Evolutionary conservation across 768 basidiomycete genomes (phyloP).

Genomic region (Termitomyces sp.): DNA sequence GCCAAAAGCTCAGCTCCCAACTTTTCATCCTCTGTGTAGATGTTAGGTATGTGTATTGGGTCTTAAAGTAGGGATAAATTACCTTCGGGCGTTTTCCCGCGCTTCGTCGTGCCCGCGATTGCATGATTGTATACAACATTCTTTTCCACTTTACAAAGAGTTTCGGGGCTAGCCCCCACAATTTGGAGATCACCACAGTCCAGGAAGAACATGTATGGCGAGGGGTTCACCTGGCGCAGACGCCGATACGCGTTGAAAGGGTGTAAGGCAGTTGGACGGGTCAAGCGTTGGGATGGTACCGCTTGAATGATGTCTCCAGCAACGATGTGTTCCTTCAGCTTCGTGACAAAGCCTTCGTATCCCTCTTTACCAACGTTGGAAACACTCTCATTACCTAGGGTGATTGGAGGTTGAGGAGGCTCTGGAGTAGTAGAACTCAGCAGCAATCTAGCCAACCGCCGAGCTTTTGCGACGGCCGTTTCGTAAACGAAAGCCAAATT

Average conservation of each 20-base stretch:
- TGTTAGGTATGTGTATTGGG: conserved; percentile 4
- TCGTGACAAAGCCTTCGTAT: conserved; percentile 88
- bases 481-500: conserved; percentile 85
- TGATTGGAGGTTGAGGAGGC: conserved; percentile 59
- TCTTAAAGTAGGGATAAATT: conserved; percentile 16
- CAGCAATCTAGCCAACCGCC: conserved; percentile 72
- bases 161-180: conserved; percentile 98
- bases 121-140: conserved; percentile 96
- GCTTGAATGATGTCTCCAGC: conserved; percentile 99
- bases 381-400: conserved; percentile 60
- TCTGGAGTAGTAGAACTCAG: conserved; percentile 51
- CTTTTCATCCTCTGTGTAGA: conserved; percentile 74
- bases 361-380: conserved; percentile 94
- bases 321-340: conserved; percentile 89
- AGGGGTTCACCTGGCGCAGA: conserved; percentile 91
- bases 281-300: conserved; percentile 89
- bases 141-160: conserved; percentile 89
- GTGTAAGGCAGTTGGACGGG: conserved; percentile 81
- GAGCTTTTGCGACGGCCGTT: conserved; percentile 78
- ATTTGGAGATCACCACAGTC: conserved; percentile 91
- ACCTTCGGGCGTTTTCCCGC: conserved; percentile 88
- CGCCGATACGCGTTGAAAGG: conserved; percentile 98
- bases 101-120: conserved; percentile 89
- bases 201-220: conserved; percentile 98
- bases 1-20: conserved; percentile 69